Evolutionary conservation across 2,329 filamentous ascomycete genomes (phyloP).

Genomic region (Biscogniauxia mediterranea): DNA sequence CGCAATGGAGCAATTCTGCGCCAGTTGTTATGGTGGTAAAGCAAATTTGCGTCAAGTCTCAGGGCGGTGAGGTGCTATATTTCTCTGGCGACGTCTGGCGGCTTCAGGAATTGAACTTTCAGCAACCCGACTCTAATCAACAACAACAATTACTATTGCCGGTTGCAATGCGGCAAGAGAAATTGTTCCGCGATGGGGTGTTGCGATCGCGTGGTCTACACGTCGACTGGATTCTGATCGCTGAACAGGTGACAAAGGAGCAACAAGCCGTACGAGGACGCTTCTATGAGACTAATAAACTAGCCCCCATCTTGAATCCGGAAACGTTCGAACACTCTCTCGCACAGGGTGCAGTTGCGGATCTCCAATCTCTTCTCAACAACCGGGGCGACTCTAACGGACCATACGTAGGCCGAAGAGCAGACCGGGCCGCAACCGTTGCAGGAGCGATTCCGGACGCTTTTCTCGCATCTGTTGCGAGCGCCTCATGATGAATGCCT

Average conservation of each 20-base stretch:
- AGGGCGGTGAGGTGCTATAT: constrained; percentile 15
- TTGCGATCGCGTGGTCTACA: constrained; percentile 20
- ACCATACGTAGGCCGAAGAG: constrained; percentile 36
- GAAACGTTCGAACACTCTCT: constrained; percentile 38
- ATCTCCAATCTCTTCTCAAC: constrained; percentile 51
- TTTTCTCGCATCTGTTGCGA: not conserved
- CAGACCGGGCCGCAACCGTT: constrained; percentile 18
- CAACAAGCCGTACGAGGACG: constrained; percentile 51
- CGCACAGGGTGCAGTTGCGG: constrained; percentile 39
- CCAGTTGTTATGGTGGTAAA: constrained; percentile 37
- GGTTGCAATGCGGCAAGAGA: constrained; percentile 27
- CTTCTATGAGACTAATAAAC: constrained; percentile 56
- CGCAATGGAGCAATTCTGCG: constrained; percentile 32
- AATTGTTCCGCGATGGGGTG: constrained; percentile 30
- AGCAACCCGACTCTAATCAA: constrained; percentile 9
- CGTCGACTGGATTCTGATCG: constrained; percentile 34
- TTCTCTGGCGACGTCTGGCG: constrained; percentile 31
- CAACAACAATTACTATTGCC: constrained; percentile 15
- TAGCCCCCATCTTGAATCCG: constrained; percentile 50
- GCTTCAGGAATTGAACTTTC: constrained; percentile 19
- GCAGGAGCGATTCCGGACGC: constrained; percentile 16
- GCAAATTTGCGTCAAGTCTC: constrained; percentile 32
- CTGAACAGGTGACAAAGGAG: constrained; percentile 26
- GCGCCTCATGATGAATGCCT: constrained; percentile 7
- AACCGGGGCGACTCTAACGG: constrained; percentile 49